Conservation (phyloP, 345 rosid genomes). For the Kandelia obovata region DNA sequence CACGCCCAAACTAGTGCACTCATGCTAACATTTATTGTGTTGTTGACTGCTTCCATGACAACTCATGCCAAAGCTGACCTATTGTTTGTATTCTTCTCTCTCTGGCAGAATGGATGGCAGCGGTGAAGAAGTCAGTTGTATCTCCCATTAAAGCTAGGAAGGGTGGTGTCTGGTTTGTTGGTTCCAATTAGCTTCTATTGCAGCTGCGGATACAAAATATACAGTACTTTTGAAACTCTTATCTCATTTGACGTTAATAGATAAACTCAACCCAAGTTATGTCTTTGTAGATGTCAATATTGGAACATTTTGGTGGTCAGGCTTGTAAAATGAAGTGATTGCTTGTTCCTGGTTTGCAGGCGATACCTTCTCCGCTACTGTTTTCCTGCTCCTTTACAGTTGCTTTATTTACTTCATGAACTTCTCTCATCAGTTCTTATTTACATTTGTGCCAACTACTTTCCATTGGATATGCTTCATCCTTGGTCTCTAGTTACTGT, state of each 20-base stretch:
- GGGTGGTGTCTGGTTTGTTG: neutral
- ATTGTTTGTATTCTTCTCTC: neutral
- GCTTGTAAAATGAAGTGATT: conserved; percentile 5
- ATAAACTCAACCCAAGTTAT: neutral
- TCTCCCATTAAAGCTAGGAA: neutral
- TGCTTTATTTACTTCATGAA: neutral
- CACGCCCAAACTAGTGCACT: too few species aligned
- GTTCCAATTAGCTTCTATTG: neutral
- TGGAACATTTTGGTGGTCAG: neutral
- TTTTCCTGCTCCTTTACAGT: neutral
- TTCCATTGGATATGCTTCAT: neutral
- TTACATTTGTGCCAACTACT: neutral
- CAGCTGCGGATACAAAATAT: neutral
- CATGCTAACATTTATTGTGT: too few species aligned
- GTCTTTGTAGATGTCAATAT: conserved; percentile 6
- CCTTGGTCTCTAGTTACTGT: neutral
- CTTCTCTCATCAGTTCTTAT: neutral
- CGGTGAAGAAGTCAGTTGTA: neutral
- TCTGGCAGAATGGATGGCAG: neutral
- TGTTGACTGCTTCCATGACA: too few species aligned
- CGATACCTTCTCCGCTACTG: neutral
- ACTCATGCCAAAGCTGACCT: too few species aligned
- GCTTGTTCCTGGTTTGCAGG: neutral
- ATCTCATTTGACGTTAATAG: neutral
- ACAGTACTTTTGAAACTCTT: neutral